Conservation (phyloP, 1,139 yeast species). For the Taphrina confusa region DNA sequence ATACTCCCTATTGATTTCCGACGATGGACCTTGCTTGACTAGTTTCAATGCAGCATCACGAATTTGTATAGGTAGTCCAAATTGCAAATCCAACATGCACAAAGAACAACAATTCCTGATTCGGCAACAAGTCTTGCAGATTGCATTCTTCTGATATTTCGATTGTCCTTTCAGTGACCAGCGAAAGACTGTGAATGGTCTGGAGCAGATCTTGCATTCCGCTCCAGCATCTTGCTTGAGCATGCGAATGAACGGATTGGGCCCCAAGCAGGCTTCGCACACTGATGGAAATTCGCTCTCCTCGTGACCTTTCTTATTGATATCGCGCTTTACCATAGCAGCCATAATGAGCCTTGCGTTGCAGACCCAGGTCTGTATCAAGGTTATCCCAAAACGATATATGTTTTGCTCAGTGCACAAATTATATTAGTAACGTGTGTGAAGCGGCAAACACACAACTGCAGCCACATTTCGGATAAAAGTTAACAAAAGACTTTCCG, state of each 20-base stretch:
- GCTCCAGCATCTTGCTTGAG: conserved; percentile 71
- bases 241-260: conserved; percentile 66
- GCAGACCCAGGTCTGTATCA: too few species aligned
- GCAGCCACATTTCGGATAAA: conserved; percentile 1
- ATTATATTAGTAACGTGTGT: too few species aligned
- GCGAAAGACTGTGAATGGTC: conserved; percentile 78
- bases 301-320: conserved; percentile 48
- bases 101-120: conserved; percentile 82
- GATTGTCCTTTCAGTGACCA: conserved; percentile 55
- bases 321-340: conserved; percentile 41
- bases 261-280: conserved; percentile 45
- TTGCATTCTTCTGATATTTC: conserved; percentile 42
- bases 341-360: conserved; percentile 22
- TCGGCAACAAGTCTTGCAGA: conserved; percentile 63
- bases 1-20: conserved; percentile 46
- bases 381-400: too few species aligned
- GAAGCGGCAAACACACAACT: too few species aligned
- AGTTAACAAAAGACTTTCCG: conserved; percentile 12
- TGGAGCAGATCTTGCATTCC: conserved; percentile 67
- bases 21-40: conserved; percentile 57
- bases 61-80: conserved; percentile 73
- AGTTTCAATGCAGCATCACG: conserved; percentile 79
- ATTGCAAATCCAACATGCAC: conserved; percentile 79
- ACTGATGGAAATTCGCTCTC: conserved; percentile 53
- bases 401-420: too few species aligned